phyloP scores from a whole-genome alignment of 1,284 basidiomycete genomes.

The Ustilago cynodontis region DNA sequence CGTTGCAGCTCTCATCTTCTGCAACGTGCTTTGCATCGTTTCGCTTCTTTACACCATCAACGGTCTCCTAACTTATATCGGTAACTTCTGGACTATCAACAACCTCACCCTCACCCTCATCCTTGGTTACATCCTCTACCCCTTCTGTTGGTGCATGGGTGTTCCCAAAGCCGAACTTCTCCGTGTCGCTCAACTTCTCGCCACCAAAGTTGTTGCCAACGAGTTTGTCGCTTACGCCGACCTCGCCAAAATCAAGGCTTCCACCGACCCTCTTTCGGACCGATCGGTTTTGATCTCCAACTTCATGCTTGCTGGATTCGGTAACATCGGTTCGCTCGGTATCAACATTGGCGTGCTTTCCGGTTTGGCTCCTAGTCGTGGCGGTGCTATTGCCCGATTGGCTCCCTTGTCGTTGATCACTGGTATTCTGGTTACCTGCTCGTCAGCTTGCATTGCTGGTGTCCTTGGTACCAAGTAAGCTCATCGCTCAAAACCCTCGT shows the following conservation, averaged over 20 bases:
- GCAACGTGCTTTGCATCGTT: conserved; percentile 80
- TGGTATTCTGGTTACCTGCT: conserved; percentile 70
- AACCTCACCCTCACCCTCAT: conserved; percentile 84
- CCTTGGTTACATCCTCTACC: conserved; percentile 85
- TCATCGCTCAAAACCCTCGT: background rate
- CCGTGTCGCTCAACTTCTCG: conserved; percentile 76
- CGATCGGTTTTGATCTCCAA: conserved; percentile 81
- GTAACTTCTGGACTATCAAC: conserved; percentile 84
- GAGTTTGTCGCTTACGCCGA: conserved; percentile 84
- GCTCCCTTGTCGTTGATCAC: conserved; percentile 76
- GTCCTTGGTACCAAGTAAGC: conserved; percentile 60
- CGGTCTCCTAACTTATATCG: conserved; percentile 88
- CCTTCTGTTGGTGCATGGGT: conserved; percentile 77
- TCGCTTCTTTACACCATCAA: conserved; percentile 84
- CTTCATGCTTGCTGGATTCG: conserved; percentile 89
- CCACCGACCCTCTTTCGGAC: conserved; percentile 75
- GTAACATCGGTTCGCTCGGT: conserved; percentile 81
- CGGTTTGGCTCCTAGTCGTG: conserved; percentile 83
- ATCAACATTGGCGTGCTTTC: conserved; percentile 90
- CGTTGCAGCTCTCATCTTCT: conserved; percentile 87
- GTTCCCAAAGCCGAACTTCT: conserved; percentile 70
- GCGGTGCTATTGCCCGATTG: conserved; percentile 78
- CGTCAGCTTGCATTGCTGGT: conserved; percentile 71
- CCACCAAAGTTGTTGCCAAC: conserved; percentile 83
- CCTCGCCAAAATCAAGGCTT: conserved; percentile 48